phyloP scores from a whole-genome alignment of 2,329 filamentous ascomycete genomes.

The Xylariaceae sp. region DNA sequence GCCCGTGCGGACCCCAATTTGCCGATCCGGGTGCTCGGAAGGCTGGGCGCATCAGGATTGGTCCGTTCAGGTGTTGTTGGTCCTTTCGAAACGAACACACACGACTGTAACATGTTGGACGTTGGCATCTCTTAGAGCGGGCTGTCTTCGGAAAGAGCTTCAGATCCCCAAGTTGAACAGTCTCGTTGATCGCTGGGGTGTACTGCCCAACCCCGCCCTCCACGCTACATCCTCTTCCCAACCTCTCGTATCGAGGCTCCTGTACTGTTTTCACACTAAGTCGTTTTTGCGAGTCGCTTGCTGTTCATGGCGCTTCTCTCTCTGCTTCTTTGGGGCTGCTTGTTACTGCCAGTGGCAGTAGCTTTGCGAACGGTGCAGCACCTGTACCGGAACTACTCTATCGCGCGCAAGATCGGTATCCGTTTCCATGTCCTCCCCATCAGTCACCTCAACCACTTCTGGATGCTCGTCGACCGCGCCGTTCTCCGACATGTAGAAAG shows the following conservation, averaged over 20 bases:
- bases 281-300: background rate
- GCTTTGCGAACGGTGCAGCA: background rate
- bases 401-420: constrained; percentile 27
- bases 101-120: background rate
- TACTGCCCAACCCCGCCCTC: no score
- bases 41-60: background rate
- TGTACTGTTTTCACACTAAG: background rate
- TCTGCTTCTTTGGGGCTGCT: constrained; percentile 4
- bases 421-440: constrained; percentile 32
- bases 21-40: background rate
- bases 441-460: constrained; percentile 28
- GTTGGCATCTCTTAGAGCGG: no score
- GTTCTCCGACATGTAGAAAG: constrained; percentile 3
- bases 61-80: background rate
- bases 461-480: constrained; percentile 25
- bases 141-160: no score
- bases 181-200: no score
- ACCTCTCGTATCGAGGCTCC: background rate
- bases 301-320: constrained; percentile 7
- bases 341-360: constrained; percentile 4
- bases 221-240: no score
- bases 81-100: background rate
- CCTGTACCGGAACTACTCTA: constrained; percentile 9
- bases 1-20: background rate
- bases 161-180: no score